Percentiles rank a stretch among this genome's conserved stretches.
phyloP scores from a whole-genome alignment of 2,329 filamentous ascomycete genomes.

The Colletotrichum karsti region DNA sequence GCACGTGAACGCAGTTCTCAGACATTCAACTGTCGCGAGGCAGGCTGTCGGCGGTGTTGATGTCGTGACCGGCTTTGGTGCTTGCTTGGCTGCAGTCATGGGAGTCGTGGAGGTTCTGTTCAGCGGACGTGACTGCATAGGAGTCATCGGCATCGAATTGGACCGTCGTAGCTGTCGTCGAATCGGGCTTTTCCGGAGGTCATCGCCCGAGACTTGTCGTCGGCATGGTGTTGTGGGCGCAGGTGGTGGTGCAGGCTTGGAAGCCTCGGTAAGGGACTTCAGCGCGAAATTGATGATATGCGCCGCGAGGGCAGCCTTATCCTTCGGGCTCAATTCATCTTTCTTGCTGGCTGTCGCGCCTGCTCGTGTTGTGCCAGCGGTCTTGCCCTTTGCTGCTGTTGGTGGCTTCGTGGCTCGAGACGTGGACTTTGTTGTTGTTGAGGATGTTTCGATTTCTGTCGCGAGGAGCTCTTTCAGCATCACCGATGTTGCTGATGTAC shows the following conservation, averaged over 20 bases:
- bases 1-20: conserved; percentile 71
- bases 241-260: conserved; percentile 55
- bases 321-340: conserved; percentile 60
- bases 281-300: conserved; percentile 77
- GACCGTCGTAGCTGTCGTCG: conserved; percentile 60
- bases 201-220: conserved; percentile 46
- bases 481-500: conserved; percentile 58
- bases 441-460: conserved; percentile 36
- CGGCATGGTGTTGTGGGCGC: conserved; percentile 42
- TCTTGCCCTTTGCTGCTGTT: conserved; percentile 36
- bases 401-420: conserved; percentile 36
- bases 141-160: conserved; percentile 66
- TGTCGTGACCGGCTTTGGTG: conserved; percentile 36
- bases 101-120: conserved; percentile 69
- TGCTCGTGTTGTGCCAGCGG: conserved; percentile 38
- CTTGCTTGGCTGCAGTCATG: conserved; percentile 42
- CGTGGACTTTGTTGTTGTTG: conserved; percentile 23
- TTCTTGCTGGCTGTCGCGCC: conserved; percentile 41
- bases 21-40: conserved; percentile 72
- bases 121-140: conserved; percentile 67
- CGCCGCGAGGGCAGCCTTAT: conserved; percentile 74
- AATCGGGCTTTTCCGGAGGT: conserved; percentile 35
- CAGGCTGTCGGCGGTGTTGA: conserved; percentile 49
- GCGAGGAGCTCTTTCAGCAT: conserved; percentile 56
- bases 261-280: conserved; percentile 73